Base-by-base conservation (phyloP, 257 asterid genomes). In the Cordia subcordata region DNA sequence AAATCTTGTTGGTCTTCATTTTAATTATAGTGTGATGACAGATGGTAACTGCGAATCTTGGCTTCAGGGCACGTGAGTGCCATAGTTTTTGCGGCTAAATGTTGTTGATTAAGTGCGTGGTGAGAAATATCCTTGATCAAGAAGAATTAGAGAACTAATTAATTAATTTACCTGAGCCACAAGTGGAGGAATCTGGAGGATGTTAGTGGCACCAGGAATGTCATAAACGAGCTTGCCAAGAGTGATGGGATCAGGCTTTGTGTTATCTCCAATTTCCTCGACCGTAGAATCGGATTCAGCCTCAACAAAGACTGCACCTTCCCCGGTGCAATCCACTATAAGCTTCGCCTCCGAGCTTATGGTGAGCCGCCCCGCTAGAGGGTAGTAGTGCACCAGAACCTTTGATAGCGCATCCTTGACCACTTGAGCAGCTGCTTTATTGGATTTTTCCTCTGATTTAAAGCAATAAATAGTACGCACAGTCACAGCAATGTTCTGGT, bases 301-400 rank as follows among this genome's bases (percentile, higher is more conserved):
- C 75, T 84, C 96, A 38, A 91, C 95, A 55, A 85, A 88, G 13
- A 88, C 81, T 0, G 93, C 96, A 0, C 98, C 98, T 66, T 85
- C 86, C 3, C 77, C 94, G 0, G 82, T 84, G 72, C 96, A 91
- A 47, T 91, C 81, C 49, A 91, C 92, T 11, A 74, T 75, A 2
- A 91, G 94, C 67, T 91, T 91, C 80, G 79, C 85, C 39, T 85
- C 88, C 0, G 82, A 78, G 72, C 90, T 80, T 0, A 88, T 63
- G 1, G 82, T 75, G 17, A 91, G 77, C 5, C 95, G 75, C 37
- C 98, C 96, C 0, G 95, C 95, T 6, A 85, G 58, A 0, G 94
- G 98, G 68, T 88, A 85, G 59, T 81, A 91, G 10, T 76, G 73
- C 39, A 85, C 93, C 6, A 91, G 84, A 52, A 82, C 79, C 78